Base-by-base conservation (phyloP, 2,329 filamentous ascomycete species). In the Plectosphaerella plurivora region DNA sequence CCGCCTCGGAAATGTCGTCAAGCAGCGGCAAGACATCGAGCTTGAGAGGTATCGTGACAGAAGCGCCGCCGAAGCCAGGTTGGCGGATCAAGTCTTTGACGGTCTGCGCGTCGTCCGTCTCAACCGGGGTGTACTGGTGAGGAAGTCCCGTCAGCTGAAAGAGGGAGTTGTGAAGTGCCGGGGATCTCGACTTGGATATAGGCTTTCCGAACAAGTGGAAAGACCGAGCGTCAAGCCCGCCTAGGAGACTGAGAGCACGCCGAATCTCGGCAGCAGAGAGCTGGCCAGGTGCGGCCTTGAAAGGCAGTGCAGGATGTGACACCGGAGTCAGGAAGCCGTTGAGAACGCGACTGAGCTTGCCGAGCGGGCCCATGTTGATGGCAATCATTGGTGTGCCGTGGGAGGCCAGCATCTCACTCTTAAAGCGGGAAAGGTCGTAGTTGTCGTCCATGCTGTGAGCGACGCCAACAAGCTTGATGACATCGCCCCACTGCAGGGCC, bases 291-390 rank as follows among this genome's bases (percentile, higher is more conserved):
- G 94, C 94, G 39, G 94, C 93, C 65, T 94, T 94, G 72, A 92
- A 91, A 0, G 93, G 91, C n/a, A 97, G 77, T 12, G 81, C 81
- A 2, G 91, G 89, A 67, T 97, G 94, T 3, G 91, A 91, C 14
- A 99, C 94, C 0, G 94, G 94, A 0, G 94, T 97, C 75, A 99
- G 84, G 75, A 97, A 97, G 28, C 82, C 78, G 69, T 99, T 99
- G 53, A 95, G 75, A 45, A 99, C 87, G 35, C 94, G 86, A 63
- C 91, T 96, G 42, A 97, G 79, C 72, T 96, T 94, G 47, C 94
- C 94, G 24, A 82, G 76, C 47, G 83, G 77, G 28, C 93, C 92
- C 93, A 99, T 97, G 71, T 99, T 99, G 66, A 99, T 88, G 1
- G 89, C 91, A 60, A 99, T 97, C 51, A 99, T 73, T 1, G 92